Base-by-base conservation (phyloP, 305 asterid genomes). In the Rubia balearica region DNA sequence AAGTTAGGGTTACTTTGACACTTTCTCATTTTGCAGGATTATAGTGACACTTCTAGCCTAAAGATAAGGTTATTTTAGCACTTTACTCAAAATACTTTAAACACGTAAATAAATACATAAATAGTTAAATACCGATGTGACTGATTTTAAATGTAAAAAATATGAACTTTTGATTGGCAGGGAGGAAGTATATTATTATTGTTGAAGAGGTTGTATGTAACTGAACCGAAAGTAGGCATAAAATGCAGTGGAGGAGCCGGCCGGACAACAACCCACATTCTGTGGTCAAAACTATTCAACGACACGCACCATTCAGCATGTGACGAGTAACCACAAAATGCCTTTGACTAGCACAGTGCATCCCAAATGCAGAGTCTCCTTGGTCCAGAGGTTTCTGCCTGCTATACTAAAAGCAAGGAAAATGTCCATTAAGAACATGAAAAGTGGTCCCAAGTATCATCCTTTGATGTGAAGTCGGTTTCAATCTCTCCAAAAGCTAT, bases 401-500 rank as follows among this genome's bases (percentile, higher is more conserved):
- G 60, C 3, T n/a, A 1, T 5, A n/a, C 10, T 65, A 24, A 19
- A 73, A 73, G 77, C 17, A 13, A n/a, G 17, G 49, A 55, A 42
- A 67, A 55, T 55, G 53, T 36, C 64, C 64, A 17, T 21, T 55
- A 0, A 51, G 6, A n/a, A 8, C 33, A 69, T 53, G 21, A 56
- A 33, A 53, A 17, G 72, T 56, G 24, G 51, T 21, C 63, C 66
- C 13, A 38, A 38, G 67, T 5, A 24, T 61, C 1, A 30, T 61
- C 66, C 66, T 4, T 19, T 43, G 17, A 22, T 19, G 68, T 38
- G 11, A 43, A 0, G 42, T 67, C 56, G 0, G 17, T 33, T 11
- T 74, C 56, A 22, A 41, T 30, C n/a, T 67, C 72, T 74, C 42
- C 68, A 33, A 46, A 33, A 46, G 73, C 36, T 56, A 59, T 13